Percentiles rank a stretch among this genome's conserved stretches.
Conservation (phyloP, 2,329 filamentous ascomycete genomes). For the Xylaria sp. region DNA sequence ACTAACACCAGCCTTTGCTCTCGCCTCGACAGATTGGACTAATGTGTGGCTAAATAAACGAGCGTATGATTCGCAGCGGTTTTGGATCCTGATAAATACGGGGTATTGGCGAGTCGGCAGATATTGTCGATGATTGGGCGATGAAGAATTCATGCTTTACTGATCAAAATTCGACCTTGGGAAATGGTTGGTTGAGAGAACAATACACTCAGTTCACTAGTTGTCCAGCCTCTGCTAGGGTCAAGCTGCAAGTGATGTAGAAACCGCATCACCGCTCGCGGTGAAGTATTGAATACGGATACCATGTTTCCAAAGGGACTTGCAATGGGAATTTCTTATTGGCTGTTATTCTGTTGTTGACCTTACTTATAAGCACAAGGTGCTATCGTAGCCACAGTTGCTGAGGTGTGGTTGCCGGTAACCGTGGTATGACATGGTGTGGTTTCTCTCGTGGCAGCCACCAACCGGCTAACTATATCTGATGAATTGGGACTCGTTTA, state of each 20-base stretch:
- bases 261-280: not conserved
- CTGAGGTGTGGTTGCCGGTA: conserved; percentile 13
- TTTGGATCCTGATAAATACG: conserved; percentile 14
- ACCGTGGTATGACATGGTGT: conserved; percentile 33
- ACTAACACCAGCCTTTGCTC: conserved; percentile 23
- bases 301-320: not conserved
- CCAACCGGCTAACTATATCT: conserved; percentile 13
- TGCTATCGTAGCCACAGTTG: not conserved
- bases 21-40: conserved; percentile 15
- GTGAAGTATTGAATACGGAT: not conserved
- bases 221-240: not conserved
- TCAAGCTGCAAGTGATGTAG: not conserved
- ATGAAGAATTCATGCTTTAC: conserved; percentile 3
- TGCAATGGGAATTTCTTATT: not conserved
- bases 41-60: conserved; percentile 11
- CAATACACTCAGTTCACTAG: not conserved
- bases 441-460: conserved; percentile 33
- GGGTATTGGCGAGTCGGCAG: not conserved
- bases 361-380: not conserved
- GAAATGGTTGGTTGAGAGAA: conserved; percentile 7
- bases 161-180: not conserved
- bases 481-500: conserved; percentile 19
- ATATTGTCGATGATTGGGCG: conserved; percentile 19
- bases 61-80: conserved; percentile 28
- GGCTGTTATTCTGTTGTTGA: not conserved